These are phyloP conservation scores for Annulohypoxylon bovei DNA, from an alignment of 495 filamentous ascomycete species.

Conservation along the genomic window DNA sequence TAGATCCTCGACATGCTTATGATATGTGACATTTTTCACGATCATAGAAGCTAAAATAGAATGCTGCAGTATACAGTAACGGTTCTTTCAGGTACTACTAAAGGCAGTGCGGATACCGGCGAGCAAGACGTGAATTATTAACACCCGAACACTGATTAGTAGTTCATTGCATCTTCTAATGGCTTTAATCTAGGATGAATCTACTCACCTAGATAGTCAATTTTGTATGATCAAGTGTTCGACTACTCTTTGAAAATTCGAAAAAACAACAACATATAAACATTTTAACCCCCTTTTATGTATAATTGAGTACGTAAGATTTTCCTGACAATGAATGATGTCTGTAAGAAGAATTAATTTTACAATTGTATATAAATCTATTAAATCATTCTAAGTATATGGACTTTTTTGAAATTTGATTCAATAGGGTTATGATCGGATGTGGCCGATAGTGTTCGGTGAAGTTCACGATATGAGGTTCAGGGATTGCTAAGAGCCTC, in stretches of 20 bases:
- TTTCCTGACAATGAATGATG: neutral
- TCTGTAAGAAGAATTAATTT: neutral
- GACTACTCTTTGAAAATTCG: neutral
- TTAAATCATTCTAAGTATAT: neutral
- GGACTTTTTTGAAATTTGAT: neutral
- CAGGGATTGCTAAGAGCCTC: constrained; percentile 36
- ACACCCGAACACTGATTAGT: neutral
- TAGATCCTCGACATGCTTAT: neutral
- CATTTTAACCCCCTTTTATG: neutral
- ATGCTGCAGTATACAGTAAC: neutral
- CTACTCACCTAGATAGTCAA: neutral
- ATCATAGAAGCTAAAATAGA: neutral
- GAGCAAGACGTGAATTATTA: neutral
- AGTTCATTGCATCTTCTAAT: neutral
- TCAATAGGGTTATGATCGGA: neutral
- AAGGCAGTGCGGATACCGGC: neutral
- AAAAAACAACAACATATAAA: too few species aligned
- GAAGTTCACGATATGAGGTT: constrained; percentile 27
- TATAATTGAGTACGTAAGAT: neutral
- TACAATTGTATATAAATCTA: neutral
- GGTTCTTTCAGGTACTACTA: too few species aligned
- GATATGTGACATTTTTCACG: neutral
- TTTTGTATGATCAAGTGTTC: neutral
- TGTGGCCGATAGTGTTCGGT: neutral
- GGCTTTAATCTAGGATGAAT: neutral